Percentiles rank a stretch among this genome's conserved stretches.
These are phyloP conservation scores for Cyberlindnera amylophila DNA, from an alignment of 805 yeast species.

Conservation along the genomic window DNA sequence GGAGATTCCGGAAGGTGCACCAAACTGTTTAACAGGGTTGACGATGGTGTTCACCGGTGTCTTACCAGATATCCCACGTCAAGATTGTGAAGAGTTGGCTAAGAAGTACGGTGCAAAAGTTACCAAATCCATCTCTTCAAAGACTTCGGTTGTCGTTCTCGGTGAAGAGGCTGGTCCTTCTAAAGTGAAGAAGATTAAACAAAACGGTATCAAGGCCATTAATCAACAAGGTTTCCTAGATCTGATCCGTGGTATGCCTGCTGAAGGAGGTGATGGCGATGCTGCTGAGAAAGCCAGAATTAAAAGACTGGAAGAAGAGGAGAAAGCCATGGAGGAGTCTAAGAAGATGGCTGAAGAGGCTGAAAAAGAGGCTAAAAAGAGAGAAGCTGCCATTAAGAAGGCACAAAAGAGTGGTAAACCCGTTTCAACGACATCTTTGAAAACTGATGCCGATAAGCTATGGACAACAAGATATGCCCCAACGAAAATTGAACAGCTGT, in stretches of 20 bases:
- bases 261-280: conserved; percentile 85
- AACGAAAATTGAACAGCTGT: conserved; percentile 62
- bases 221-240: conserved; percentile 82
- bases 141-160: conserved; percentile 82
- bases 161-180: conserved; percentile 97
- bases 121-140: conserved; percentile 77
- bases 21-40: conserved; percentile 82
- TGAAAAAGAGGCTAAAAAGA: conserved; percentile 33
- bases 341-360: conserved; percentile 44
- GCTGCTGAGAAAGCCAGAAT: conserved; percentile 69
- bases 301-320: conserved; percentile 68
- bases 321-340: conserved; percentile 49
- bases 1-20: conserved; percentile 76
- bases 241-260: conserved; percentile 76
- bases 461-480: conserved; percentile 98
- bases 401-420: conserved; percentile 26
- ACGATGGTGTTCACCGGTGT: conserved; percentile 93
- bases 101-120: conserved; percentile 89
- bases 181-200: conserved; percentile 78
- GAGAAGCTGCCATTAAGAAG: conserved; percentile 24
- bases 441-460: conserved; percentile 56
- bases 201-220: conserved; percentile 72
- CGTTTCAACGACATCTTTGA: conserved; percentile 16
- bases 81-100: conserved; percentile 70
- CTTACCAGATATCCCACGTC: conserved; percentile 75